Conservation (phyloP, 108 stramenopile species). For the Conticribra weissflogii region DNA sequence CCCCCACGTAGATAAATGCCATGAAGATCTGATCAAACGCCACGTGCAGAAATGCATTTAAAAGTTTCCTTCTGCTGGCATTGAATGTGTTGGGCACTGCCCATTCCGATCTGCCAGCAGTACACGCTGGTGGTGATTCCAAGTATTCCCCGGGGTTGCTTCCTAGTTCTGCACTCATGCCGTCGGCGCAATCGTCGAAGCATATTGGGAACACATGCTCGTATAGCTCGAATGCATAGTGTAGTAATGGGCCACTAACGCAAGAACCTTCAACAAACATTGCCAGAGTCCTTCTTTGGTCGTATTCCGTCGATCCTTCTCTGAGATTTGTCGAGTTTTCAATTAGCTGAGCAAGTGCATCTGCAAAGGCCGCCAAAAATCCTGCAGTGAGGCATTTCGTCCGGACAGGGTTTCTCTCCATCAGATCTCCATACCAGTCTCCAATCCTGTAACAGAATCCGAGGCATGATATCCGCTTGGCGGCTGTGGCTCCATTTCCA, state of each 20-base stretch:
- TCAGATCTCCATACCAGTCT: neutral
- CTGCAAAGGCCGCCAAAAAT: conserved; percentile 10
- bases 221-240: conserved; percentile 26
- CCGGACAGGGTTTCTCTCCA: conserved; percentile 13
- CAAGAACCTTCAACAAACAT: conserved; percentile 29
- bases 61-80: conserved; percentile 14
- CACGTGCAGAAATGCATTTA: conserved; percentile 32
- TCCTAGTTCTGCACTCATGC: neutral
- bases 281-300: conserved; percentile 12
- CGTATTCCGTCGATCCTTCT: neutral
- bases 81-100: neutral
- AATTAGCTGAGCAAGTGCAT: conserved; percentile 15
- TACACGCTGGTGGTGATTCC: too few relatives aligned
- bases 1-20: conserved; percentile 32
- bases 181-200: conserved; percentile 8
- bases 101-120: neutral
- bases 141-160: neutral
- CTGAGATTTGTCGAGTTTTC: conserved; percentile 3
- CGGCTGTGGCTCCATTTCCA: neutral
- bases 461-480: conserved; percentile 1
- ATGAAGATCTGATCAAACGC: conserved; percentile 36
- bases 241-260: conserved; percentile 23
- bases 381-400: conserved; percentile 27
- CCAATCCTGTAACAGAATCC: neutral
- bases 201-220: conserved; percentile 23